These are phyloP conservation scores for Mortierella sp. DNA, from an alignment of 371 early-diverging fungal genomes.

Conservation along the genomic window DNA sequence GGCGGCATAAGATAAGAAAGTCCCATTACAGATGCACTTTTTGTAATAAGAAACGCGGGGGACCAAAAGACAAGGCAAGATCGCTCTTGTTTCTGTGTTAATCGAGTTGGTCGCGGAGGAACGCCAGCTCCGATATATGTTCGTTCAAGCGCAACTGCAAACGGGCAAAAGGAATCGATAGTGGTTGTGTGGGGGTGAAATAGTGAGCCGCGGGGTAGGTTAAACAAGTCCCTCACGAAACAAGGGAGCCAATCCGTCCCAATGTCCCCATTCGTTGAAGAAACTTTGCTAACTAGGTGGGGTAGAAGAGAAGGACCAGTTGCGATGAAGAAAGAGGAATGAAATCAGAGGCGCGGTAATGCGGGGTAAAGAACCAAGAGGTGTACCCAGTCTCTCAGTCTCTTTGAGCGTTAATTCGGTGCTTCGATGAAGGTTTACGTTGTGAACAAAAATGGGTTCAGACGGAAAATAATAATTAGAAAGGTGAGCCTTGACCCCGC, in stretches of 20 bases:
- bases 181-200: neutral
- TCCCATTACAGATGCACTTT: neutral
- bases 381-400: conserved; percentile 1
- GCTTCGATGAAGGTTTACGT: neutral
- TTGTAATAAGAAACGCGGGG: conserved; percentile 7
- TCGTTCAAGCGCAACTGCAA: neutral
- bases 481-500: conserved; percentile 1
- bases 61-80: neutral
- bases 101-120: neutral
- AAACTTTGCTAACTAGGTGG: conserved; percentile 16
- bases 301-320: conserved; percentile 54
- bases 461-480: neutral
- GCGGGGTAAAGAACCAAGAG: neutral
- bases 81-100: neutral
- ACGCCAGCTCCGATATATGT: neutral
- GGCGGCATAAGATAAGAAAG: neutral
- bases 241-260: neutral
- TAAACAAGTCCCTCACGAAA: neutral
- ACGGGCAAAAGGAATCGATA: neutral
- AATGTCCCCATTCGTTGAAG: neutral
- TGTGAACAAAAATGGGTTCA: conserved; percentile 2
- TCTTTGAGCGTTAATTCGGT: conserved; percentile 70
- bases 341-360: neutral
- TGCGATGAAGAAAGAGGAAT: neutral
- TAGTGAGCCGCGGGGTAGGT: neutral